Conservation (phyloP, 2,329 filamentous ascomycete genomes). For the Verticillium albo-atrum region DNA sequence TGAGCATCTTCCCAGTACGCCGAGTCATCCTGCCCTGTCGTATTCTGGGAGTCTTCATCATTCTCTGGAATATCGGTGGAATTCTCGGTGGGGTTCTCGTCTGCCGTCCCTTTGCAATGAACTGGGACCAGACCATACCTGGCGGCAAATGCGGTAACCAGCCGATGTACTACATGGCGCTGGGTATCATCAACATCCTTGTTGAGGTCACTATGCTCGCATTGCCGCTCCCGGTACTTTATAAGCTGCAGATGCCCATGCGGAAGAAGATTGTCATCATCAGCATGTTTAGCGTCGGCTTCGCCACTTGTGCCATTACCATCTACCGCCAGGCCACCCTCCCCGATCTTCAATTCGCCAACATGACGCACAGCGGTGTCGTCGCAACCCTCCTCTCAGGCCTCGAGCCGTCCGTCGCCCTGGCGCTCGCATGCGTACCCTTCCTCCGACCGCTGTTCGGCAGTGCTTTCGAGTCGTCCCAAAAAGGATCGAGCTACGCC, state of each 20-base stretch:
- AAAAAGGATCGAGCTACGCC: not conserved
- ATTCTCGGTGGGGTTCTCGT: slow-evolving; percentile 22
- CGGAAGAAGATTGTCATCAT: slow-evolving; percentile 24
- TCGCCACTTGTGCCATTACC: slow-evolving; percentile 1
- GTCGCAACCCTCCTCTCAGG: not conserved
- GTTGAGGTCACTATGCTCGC: slow-evolving; percentile 25
- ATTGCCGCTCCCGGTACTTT: slow-evolving; percentile 25
- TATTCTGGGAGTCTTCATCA: slow-evolving; percentile 16
- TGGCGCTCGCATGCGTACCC: slow-evolving; percentile 1
- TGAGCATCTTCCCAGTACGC: slow-evolving; percentile 20
- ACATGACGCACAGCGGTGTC: slow-evolving; percentile 1
- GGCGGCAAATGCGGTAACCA: slow-evolving; percentile 26
- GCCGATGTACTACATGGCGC: slow-evolving; percentile 20
- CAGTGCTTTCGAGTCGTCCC: not conserved
- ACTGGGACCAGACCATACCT: slow-evolving; percentile 25
- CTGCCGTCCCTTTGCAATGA: slow-evolving; percentile 27
- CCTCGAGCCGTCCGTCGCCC: not conserved
- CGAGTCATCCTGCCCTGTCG: slow-evolving; percentile 16
- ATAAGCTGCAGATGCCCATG: slow-evolving; percentile 20
- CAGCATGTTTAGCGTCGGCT: slow-evolving; percentile 23
- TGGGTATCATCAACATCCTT: slow-evolving; percentile 24
- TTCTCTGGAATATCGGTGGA: slow-evolving; percentile 18
- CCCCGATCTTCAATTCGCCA: not conserved
- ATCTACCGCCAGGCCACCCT: slow-evolving; percentile 1
- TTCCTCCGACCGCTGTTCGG: not conserved